A percentile compares a stretch with the other conserved stretches of the same genome.
phyloP scores from a whole-genome alignment of 2,329 filamentous ascomycete genomes.

The Hypoxylon sp. region DNA sequence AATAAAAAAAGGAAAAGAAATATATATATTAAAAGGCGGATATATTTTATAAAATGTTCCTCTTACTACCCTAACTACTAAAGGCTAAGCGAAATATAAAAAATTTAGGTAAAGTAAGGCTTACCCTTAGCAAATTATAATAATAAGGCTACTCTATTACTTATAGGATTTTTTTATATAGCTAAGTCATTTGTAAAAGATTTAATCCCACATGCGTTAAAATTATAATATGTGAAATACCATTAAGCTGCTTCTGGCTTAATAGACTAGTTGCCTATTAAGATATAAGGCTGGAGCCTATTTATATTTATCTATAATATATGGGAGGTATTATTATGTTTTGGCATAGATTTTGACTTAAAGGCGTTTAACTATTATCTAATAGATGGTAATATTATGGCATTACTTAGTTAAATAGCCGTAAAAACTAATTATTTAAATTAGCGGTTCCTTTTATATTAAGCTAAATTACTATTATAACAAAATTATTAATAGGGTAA shows the following conservation, averaged over 20 bases:
- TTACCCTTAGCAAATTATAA: constrained; percentile 57
- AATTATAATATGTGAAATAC: neutral
- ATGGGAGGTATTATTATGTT: too few species aligned
- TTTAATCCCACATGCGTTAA: neutral
- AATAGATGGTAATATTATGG: too few species aligned
- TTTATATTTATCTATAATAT: too few species aligned
- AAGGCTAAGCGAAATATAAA: constrained; percentile 30
- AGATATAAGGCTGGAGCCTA: too few species aligned
- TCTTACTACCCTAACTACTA: neutral
- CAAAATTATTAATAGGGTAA: constrained; percentile 53
- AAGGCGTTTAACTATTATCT: too few species aligned
- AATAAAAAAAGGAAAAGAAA: too few species aligned
- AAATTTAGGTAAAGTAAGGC: constrained; percentile 51
- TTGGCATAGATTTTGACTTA: too few species aligned
- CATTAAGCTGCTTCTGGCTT: too few species aligned
- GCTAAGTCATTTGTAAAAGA: neutral
- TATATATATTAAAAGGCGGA: too few species aligned
- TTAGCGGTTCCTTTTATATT: constrained; percentile 58
- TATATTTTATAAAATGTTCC: too few species aligned
- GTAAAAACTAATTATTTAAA: constrained; percentile 43
- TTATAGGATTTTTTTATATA: constrained; percentile 55
- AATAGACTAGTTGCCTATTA: too few species aligned
- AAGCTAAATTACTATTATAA: constrained; percentile 57
- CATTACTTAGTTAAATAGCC: too few species aligned
- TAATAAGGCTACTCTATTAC: constrained; percentile 59